A percentile compares a stretch with the other conserved stretches of the same genome.
These are phyloP conservation scores for Akanthomyces uredinophilus DNA, from an alignment of 2,329 filamentous ascomycete species.

Conservation along the genomic window DNA sequence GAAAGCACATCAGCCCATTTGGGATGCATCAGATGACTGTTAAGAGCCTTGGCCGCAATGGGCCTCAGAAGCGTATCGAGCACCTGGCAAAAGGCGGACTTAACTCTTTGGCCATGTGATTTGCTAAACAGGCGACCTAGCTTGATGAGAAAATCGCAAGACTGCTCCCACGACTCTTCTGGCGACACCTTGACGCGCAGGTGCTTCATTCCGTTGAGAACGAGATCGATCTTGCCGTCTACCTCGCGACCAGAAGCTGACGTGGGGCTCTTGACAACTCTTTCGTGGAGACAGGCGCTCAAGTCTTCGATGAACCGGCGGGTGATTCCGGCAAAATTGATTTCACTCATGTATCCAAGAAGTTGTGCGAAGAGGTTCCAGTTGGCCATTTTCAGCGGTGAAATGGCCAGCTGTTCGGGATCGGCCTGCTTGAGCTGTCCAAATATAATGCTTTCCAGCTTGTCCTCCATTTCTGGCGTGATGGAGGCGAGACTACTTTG, in stretches of 20 bases:
- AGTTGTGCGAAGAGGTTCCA: conserved; percentile 93
- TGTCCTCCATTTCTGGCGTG: conserved; percentile 86
- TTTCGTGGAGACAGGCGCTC: conserved; percentile 69
- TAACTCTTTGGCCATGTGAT: conserved; percentile 83
- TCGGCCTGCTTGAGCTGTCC: conserved; percentile 89
- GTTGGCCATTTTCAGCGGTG: conserved; percentile 82
- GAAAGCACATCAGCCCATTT: conserved; percentile 86
- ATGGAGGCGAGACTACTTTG: conserved; percentile 81
- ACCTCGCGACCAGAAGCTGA: conserved; percentile 54
- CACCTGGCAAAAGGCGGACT: conserved; percentile 90
- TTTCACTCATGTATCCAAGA: conserved; percentile 91
- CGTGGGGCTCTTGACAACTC: conserved; percentile 62
- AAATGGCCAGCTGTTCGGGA: conserved; percentile 70
- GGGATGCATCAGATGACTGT: conserved; percentile 68
- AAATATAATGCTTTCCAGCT: conserved; percentile 93
- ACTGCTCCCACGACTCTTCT: conserved; percentile 73
- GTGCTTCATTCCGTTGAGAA: conserved; percentile 89
- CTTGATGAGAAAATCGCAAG: conserved; percentile 81
- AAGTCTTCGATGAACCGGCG: conserved; percentile 78
- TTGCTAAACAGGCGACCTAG: conserved; percentile 77
- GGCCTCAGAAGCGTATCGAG: conserved; percentile 82
- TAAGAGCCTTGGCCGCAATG: conserved; percentile 73
- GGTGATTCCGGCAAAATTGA: conserved; percentile 81
- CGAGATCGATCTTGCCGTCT: conserved; percentile 79
- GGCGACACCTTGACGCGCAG: conserved; percentile 70